phyloP scores from a whole-genome alignment of 2,329 filamentous ascomycete genomes.

The Colletotrichum paranaense region DNA sequence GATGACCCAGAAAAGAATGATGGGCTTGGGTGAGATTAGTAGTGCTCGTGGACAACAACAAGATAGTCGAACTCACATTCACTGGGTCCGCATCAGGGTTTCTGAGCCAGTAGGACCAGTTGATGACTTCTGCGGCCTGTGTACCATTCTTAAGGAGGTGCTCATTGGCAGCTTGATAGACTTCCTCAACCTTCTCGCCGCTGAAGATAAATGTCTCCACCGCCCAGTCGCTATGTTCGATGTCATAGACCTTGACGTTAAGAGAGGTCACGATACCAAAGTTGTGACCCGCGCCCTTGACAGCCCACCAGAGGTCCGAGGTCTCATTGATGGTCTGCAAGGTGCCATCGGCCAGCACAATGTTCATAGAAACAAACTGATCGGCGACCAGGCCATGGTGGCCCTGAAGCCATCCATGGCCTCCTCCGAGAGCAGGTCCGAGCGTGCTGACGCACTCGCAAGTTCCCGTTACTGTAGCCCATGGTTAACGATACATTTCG shows the following conservation, averaged over 20 bases:
- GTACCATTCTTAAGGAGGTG: constrained; percentile 54
- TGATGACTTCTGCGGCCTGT: constrained; percentile 56
- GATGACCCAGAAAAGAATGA: constrained; percentile 54
- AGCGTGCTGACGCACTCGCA: constrained; percentile 64
- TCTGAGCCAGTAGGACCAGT: constrained; percentile 62
- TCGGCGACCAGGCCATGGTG: constrained; percentile 64
- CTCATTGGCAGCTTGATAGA: constrained; percentile 60
- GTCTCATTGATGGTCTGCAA: constrained; percentile 49
- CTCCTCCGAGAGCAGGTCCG: constrained; percentile 66
- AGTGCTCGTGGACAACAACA: not conserved
- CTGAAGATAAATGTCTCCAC: constrained; percentile 57
- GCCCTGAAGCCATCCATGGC: constrained; percentile 66
- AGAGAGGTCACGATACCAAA: constrained; percentile 68
- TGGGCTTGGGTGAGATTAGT: constrained; percentile 42
- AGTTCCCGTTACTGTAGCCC: constrained; percentile 53
- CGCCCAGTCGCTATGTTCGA: constrained; percentile 51
- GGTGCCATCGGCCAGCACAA: constrained; percentile 63
- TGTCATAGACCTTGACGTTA: constrained; percentile 60
- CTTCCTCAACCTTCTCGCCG: constrained; percentile 59
- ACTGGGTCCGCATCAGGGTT: constrained; percentile 53
- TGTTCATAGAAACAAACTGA: constrained; percentile 61
- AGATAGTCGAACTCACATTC: constrained; percentile 44
- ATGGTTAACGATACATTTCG: constrained; percentile 7
- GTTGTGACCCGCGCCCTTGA: constrained; percentile 69
- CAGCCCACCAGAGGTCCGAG: constrained; percentile 68